Evolutionary conservation across 768 basidiomycete species (phyloP), one percentile per base, ranked within the genome.

Genomic region (Serpula lacrymans): DNA sequence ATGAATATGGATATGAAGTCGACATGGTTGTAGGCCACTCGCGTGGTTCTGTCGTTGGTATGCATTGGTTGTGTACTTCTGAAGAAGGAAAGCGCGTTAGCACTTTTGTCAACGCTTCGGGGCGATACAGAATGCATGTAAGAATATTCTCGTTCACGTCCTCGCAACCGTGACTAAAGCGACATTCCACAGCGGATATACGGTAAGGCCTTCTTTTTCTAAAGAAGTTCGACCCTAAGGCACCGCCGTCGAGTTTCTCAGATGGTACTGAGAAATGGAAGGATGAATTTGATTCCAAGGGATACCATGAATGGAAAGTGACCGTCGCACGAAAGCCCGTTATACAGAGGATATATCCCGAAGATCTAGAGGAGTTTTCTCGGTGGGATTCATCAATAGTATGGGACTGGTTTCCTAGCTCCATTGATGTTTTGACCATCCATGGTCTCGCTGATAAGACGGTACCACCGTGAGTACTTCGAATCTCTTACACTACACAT

Each of bases 1-100:
- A 47, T 6, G 63, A 59, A 20, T 79, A 78, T 48, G 84, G 84
- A 2, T 92, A 91, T 57, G 63, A 71, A 24, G 62, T 88, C 35
- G 82, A 82, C 52, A 60, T 85, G 39, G 56, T 91, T 27, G 74
- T 92, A 5, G 87, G 81, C 2, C 89, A 92, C 59, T 91, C 88
- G 12, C 78, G 86, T 25, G 88, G 84, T 6, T 77, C 82, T 17
- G 58, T 89, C n/a, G 76, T 74, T 14, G 75, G 70, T 0, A 75
- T 84, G 54, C 66, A 71, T 42, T 91, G 88, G 87, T 51, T 88
- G 18, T 79, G 80, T 53, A 78, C 73, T 12, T 68, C 78, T 1
- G 68, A 75, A 33, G 78, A 79, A 47, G 84, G 80, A 18, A 67
- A 62, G 43, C 61, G 55, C 30, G 77, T 83, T 29, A 61, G 73